Base-by-base conservation (phyloP, 2,329 filamentous ascomycete species). In the Didymella glomerata region DNA sequence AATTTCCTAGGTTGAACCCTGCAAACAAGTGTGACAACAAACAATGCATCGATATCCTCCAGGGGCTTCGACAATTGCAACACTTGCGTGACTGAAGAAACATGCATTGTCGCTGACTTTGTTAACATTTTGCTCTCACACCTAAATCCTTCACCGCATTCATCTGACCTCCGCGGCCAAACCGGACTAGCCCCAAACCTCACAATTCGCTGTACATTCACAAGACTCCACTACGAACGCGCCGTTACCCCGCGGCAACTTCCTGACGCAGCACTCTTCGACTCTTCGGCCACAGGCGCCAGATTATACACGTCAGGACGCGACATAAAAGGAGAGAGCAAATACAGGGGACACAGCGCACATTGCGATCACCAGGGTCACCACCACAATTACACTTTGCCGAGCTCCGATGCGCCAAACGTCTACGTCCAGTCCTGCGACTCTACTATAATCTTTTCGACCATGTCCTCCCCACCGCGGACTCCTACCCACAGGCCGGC, bases 401-500 rank as follows among this genome's bases (percentile, higher is more conserved):
- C 52, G 48, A 48, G 52, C 57, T 52, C 57, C 52, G 48, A 60
- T 60, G 57, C 57, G 42, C 47, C 47, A 28, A 48, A 38, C 42
- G 41, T 42, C 24, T 24, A 25, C 59, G 50, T 47, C 47, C 40
- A 20, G 50, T 32, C 40, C 44, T 49, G 46, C 57, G 36, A 54
- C 48, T 42, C 34, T 46, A 61, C 52, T 47, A 24, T 51, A 48
- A 46, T 42, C 44, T n/a, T 59, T 20, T 25, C 38, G 44, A 61
- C 55, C 48, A 77, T 76, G 76, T 76, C 79, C 20, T 80, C 79
- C 34, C 78, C 80, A 38, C 79, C 79, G 32, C 69, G 75, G 51
- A 79, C 79, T 32, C 78, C 79, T 32, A 68, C 65, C 28, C 73
- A 78, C 30, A 75, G 75, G 53, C 74, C 72, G 22, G 48, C 60